Evolutionary conservation across 1,284 basidiomycete genomes (phyloP).

Genomic region (Mycena sp.): DNA sequence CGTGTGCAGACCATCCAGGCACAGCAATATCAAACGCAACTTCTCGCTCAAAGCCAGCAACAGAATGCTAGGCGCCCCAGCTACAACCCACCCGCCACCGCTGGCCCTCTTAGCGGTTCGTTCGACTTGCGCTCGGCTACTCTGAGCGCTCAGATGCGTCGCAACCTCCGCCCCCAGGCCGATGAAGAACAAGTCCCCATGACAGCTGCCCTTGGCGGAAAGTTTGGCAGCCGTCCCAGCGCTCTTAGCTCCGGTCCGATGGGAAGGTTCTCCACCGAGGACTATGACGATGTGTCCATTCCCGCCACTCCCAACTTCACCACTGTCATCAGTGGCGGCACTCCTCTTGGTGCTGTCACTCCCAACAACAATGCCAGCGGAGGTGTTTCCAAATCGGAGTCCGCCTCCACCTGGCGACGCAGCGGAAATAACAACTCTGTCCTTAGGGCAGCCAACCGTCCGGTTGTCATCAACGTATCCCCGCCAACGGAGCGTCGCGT

Average conservation of each 20-base stretch:
- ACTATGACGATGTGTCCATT: constrained; percentile 52
- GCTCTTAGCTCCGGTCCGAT: constrained; percentile 43
- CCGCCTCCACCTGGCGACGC: constrained; percentile 80
- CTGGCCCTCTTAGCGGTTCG: constrained; percentile 66
- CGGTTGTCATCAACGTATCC: constrained; percentile 71
- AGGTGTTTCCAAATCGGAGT: constrained; percentile 72
- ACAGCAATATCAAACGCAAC: constrained; percentile 57
- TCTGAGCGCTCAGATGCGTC: constrained; percentile 65
- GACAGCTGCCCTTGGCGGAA: constrained; percentile 80
- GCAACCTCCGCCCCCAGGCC: constrained; percentile 63
- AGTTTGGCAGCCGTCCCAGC: constrained; percentile 75
- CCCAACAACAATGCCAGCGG: constrained; percentile 37
- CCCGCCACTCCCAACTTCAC: constrained; percentile 69
- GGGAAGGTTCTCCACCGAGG: constrained; percentile 49
- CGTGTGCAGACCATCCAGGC: constrained; percentile 47
- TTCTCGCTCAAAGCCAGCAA: constrained; percentile 67
- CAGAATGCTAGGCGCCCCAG: constrained; percentile 49
- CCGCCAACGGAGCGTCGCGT: constrained; percentile 66
- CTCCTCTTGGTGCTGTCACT: constrained; percentile 60
- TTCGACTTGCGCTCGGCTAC: constrained; percentile 69
- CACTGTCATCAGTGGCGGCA: constrained; percentile 77
- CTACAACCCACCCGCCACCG: constrained; percentile 70
- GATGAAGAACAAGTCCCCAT: constrained; percentile 72
- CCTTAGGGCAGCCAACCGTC: constrained; percentile 68
- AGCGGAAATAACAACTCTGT: constrained; percentile 74